Evolutionary conservation across 202 grass and related monocot species (phyloP).

Genomic region (Musa balbisiana): DNA sequence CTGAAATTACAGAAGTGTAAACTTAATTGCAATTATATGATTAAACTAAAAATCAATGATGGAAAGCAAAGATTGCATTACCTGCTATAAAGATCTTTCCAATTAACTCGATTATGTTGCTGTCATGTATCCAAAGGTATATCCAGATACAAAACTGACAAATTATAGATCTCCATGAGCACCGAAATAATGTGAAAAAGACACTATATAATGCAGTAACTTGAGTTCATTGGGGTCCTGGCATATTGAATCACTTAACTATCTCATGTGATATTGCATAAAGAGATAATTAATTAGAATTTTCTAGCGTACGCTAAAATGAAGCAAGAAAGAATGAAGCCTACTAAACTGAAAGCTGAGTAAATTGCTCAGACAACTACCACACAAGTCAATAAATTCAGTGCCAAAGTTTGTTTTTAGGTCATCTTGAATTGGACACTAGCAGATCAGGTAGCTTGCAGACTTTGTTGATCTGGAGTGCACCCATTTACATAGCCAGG

Average conservation of each 20-base stretch:
- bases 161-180: neutral
- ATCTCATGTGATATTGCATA: neutral
- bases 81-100: slow-evolving; percentile 19
- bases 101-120: neutral
- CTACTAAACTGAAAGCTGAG: neutral
- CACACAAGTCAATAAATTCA: too few relatives aligned
- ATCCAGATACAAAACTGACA: slow-evolving; percentile 81
- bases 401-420: too few relatives aligned
- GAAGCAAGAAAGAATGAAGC: neutral
- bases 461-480: too few relatives aligned
- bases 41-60: neutral
- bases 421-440: too few relatives aligned
- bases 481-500: too few relatives aligned
- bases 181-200: slow-evolving; percentile 12
- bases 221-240: neutral
- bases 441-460: too few relatives aligned
- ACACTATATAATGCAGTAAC: neutral
- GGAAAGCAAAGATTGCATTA: neutral
- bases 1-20: slow-evolving; percentile 36
- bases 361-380: neutral
- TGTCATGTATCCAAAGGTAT: slow-evolving; percentile 58
- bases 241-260: neutral
- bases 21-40: slow-evolving; percentile 2
- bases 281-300: neutral
- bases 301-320: neutral